Base-by-base conservation (phyloP, 345 rosid species). In the Boechera divaricarpa region DNA sequence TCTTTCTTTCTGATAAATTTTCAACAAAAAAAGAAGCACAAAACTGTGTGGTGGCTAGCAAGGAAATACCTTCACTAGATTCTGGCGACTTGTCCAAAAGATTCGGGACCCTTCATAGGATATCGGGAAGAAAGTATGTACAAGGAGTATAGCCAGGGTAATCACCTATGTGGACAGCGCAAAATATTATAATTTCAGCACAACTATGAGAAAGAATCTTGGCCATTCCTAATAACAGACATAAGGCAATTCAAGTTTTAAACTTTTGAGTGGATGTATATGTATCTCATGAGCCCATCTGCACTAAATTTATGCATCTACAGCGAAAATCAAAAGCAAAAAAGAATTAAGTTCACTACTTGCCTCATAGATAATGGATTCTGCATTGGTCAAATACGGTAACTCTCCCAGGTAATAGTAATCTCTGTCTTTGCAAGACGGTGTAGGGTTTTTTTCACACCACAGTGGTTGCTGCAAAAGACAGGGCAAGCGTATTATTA, bases 321-420 rank as follows among this genome's bases (percentile, higher is more conserved):
- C 1, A 53, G 49, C 31, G 16, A 47, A 74, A 45, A 59, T 15
- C 24, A 47, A 53, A 61, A 13, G 70, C 15, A 0, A 51, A 55
- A 4, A 69, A 70, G 60, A 45, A 28, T 21, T 16, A 2, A 57
- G 31, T 31, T 49, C 32, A 51, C 47, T 28, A 53, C 64, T 72
- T 84, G 82, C 99, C 99, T 92, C 99, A 74, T 35, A 90, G n/a
- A 87, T 76, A 72, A 95, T 80, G 74, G 98, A 82, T 83, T 85
- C 94, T 59, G 82, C 32, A 57, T 79, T 48, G 18, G 89, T 90
- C 81, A 95, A 84, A 86, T 90, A 95, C 0, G 98, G 99, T 86
- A 95, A 82, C 84, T 92, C 88, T 5, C 99, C 99, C 5, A 95
- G 89, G 80, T 81, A 95, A 81, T 68, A 92, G 80, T 88, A 91